These are phyloP conservation scores for Pseudogymnoascus sp. DNA, from an alignment of 2,329 filamentous ascomycete genomes.

Conservation along the genomic window DNA sequence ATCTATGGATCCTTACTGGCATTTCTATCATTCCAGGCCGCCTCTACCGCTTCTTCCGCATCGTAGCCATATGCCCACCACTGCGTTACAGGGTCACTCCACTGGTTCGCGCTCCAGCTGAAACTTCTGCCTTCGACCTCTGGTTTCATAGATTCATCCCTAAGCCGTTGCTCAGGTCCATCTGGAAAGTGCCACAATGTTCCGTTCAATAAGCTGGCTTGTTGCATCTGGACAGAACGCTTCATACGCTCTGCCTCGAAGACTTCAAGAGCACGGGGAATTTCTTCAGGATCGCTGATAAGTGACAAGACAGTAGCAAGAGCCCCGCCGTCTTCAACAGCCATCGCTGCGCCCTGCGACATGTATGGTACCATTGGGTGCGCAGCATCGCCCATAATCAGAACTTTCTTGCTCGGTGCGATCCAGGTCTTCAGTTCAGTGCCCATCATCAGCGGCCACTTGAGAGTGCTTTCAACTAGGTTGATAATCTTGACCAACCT, in stretches of 20 bases:
- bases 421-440: slow-evolving; percentile 8
- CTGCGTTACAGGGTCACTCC: slow-evolving; percentile 35
- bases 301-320: slow-evolving; percentile 30
- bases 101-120: slow-evolving; percentile 35
- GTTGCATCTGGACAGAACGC: slow-evolving; percentile 35
- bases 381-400: slow-evolving; percentile 36
- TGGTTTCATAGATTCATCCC: slow-evolving; percentile 41
- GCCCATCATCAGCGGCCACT: slow-evolving; percentile 11
- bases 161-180: slow-evolving; percentile 48
- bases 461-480: slow-evolving; percentile 29
- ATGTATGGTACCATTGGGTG: slow-evolving; percentile 40
- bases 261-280: slow-evolving; percentile 30
- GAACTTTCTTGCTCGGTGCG: slow-evolving; percentile 20
- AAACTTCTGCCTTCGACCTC: slow-evolving; percentile 33
- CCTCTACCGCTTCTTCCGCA: slow-evolving; percentile 25
- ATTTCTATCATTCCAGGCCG: slow-evolving; percentile 13
- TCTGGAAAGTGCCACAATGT: slow-evolving; percentile 44
- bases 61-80: slow-evolving; percentile 38
- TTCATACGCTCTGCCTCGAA: slow-evolving; percentile 34
- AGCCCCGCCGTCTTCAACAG: slow-evolving; percentile 37
- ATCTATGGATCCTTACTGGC: neutral
- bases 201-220: slow-evolving; percentile 40
- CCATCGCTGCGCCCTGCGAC: slow-evolving; percentile 39
- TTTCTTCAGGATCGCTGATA: slow-evolving; percentile 23
- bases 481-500: slow-evolving; percentile 33